A percentile compares a stretch with the other conserved stretches of the same genome.
These are phyloP conservation scores for Tephrocybe sp. DNA, from an alignment of 768 basidiomycete species.

Conservation along the genomic window DNA sequence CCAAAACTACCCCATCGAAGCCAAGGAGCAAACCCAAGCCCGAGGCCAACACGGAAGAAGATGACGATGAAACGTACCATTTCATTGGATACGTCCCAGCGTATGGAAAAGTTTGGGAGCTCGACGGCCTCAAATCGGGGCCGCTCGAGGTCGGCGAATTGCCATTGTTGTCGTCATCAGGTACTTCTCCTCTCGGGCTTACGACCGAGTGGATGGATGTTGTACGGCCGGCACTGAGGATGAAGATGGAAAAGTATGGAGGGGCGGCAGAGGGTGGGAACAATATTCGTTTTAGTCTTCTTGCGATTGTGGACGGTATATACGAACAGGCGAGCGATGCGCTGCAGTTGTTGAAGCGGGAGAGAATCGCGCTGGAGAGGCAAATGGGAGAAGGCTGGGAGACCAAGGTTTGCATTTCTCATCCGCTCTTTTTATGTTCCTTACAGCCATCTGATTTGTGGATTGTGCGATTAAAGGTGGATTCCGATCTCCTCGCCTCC, in stretches of 20 bases:
- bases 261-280: conserved; percentile 38
- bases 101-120: conserved; percentile 67
- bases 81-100: conserved; percentile 66
- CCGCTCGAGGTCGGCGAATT: conserved; percentile 65
- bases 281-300: conserved; percentile 58
- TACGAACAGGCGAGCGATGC: conserved; percentile 49
- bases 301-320: conserved; percentile 55
- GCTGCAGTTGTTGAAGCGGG: conserved; percentile 51
- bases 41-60: conserved; percentile 11
- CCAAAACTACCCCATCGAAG: conserved; percentile 21
- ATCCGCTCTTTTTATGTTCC: background rate
- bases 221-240: conserved; percentile 55
- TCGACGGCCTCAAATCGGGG: conserved; percentile 61
- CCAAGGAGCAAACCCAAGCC: conserved; percentile 11
- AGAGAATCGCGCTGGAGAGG: conserved; percentile 43
- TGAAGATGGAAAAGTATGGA: conserved; percentile 61
- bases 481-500: conserved; percentile 30
- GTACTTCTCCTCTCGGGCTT: background rate
- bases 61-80: conserved; percentile 51
- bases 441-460: background rate
- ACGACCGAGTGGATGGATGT: conserved; percentile 54
- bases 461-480: conserved; percentile 35
- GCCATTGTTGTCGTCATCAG: conserved; percentile 15
- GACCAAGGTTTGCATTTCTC: conserved; percentile 29
- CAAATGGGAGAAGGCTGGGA: conserved; percentile 39